phyloP scores from a whole-genome alignment of 1,284 basidiomycete species.

The Heimioporus punctisporus region DNA sequence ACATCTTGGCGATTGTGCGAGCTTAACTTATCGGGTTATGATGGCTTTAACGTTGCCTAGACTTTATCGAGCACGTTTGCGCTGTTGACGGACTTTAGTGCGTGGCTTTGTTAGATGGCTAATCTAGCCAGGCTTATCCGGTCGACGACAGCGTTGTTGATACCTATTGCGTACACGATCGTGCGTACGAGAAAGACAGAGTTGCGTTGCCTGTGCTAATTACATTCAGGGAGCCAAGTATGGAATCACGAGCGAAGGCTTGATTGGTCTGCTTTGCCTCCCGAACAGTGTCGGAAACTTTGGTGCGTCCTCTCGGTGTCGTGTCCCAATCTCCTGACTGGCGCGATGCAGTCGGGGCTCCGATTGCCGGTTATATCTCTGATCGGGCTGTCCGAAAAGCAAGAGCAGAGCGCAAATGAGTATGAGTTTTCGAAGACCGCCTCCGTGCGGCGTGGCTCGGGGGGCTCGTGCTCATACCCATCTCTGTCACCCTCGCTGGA shows the following conservation, averaged over 20 bases:
- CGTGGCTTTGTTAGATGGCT: slow-evolving; percentile 7
- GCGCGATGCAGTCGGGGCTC: slow-evolving; percentile 46
- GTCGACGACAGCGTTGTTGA: slow-evolving; percentile 35
- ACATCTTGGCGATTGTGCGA: slow-evolving; percentile 57
- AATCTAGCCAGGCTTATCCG: too few species aligned
- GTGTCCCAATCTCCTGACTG: background rate
- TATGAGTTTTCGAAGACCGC: slow-evolving; percentile 63
- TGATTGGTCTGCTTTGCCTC: slow-evolving; percentile 64
- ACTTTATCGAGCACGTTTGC: slow-evolving; percentile 40
- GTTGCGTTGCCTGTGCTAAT: slow-evolving; percentile 1
- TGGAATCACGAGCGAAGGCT: slow-evolving; percentile 56
- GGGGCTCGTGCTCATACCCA: slow-evolving; percentile 41
- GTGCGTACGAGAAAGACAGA: slow-evolving; percentile 17
- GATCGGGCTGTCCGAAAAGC: slow-evolving; percentile 50
- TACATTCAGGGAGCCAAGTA: slow-evolving; percentile 52
- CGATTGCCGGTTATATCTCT: slow-evolving; percentile 52
- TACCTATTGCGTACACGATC: slow-evolving; percentile 35
- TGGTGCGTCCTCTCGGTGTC: slow-evolving; percentile 33
- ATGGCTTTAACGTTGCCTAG: slow-evolving; percentile 28
- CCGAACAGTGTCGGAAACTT: slow-evolving; percentile 65
- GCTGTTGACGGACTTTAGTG: slow-evolving; percentile 48
- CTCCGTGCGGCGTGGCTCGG: slow-evolving; percentile 52
- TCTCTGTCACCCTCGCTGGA: slow-evolving; percentile 26
- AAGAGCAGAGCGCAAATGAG: slow-evolving; percentile 48
- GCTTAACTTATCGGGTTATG: background rate